A percentile compares a stretch with the other conserved stretches of the same genome.
These are phyloP conservation scores for Gastrolobium villosum DNA, from an alignment of 306 rosid species.

Conservation along the genomic window DNA sequence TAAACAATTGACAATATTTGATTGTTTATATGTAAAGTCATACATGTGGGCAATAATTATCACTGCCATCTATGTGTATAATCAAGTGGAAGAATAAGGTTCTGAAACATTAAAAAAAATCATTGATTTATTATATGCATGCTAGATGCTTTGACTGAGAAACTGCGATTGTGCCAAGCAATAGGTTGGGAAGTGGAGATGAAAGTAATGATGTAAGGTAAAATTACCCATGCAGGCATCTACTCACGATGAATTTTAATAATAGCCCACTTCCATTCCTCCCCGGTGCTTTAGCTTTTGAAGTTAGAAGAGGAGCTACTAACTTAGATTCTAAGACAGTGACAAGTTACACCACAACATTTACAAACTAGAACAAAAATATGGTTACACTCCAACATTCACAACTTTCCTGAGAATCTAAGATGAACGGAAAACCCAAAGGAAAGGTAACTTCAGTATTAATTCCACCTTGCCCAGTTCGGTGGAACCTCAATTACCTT, in stretches of 20 bases:
- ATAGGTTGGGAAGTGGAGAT: background rate
- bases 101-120: background rate
- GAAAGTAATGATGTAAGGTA: background rate
- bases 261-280: background rate
- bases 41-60: background rate
- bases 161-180: background rate
- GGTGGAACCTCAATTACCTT: background rate
- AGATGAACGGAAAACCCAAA: background rate
- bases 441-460: background rate
- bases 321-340: background rate
- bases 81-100: background rate
- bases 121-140: background rate
- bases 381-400: background rate
- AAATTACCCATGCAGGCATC: slow-evolving; percentile 3
- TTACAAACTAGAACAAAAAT: background rate
- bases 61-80: background rate
- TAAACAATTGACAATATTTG: background rate
- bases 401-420: background rate
- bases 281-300: background rate
- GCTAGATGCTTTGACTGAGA: background rate
- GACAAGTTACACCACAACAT: background rate
- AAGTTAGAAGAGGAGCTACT: background rate
- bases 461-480: slow-evolving; percentile 17
- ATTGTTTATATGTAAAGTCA: background rate
- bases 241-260: background rate